Percentiles rank a stretch among this genome's conserved stretches.
Evolutionary conservation across 768 basidiomycete genomes (phyloP).

Genomic region (Leucocoprinus birnbaumii): DNA sequence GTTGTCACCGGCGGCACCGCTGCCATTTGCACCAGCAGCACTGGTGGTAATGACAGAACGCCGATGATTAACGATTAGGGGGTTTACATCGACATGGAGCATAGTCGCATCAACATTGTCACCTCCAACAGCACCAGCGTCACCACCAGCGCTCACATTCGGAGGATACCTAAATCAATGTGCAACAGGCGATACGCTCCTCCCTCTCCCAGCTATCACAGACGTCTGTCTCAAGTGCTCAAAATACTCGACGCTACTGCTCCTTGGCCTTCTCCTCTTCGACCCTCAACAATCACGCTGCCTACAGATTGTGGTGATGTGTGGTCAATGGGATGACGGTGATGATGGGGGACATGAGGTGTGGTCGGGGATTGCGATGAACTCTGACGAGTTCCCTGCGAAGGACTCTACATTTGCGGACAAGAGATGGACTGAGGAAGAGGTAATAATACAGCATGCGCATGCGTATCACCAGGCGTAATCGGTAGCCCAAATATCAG

Average conservation of each 20-base stretch:
- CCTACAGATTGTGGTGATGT: neutral
- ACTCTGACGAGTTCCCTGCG: neutral
- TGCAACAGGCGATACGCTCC: slow-evolving; percentile 6
- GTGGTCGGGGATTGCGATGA: neutral
- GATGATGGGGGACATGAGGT: neutral
- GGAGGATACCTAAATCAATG: slow-evolving; percentile 9
- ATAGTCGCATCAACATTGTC: neutral
- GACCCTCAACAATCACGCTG: neutral
- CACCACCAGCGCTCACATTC: neutral
- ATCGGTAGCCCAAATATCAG: slow-evolving; percentile 36
- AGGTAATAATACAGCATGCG: neutral
- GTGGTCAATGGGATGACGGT: neutral
- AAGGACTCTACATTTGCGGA: neutral
- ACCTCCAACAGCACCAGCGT: slow-evolving; percentile 2
- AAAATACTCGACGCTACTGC: slow-evolving; percentile 1
- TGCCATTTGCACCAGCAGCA: slow-evolving; percentile 1
- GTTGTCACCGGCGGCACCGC: slow-evolving; percentile 13
- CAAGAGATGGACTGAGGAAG: neutral
- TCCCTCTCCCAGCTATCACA: slow-evolving; percentile 2
- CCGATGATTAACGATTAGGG: neutral
- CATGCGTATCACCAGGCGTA: neutral
- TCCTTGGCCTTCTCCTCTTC: slow-evolving; percentile 3
- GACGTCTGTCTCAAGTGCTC: slow-evolving; percentile 6
- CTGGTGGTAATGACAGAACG: neutral
- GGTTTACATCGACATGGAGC: neutral